Percentiles rank a stretch among this genome's conserved stretches.
phyloP scores from a whole-genome alignment of 2,329 filamentous ascomycete genomes.

The Pyrenochaeta sp. region DNA sequence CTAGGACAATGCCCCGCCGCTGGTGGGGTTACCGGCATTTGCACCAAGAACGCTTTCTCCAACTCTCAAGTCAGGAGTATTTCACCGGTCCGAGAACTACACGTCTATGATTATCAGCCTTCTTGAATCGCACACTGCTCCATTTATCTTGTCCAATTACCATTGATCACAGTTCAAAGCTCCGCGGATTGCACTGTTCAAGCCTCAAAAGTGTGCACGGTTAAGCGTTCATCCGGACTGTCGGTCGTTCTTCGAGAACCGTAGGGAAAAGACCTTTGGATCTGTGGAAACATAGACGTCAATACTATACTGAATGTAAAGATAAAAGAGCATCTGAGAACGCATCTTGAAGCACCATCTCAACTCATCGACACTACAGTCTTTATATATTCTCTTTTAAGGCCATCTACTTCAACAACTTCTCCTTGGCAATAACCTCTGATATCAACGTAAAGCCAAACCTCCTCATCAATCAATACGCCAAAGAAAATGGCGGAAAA shows the following conservation, averaged over 20 bases:
- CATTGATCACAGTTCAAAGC: neutral
- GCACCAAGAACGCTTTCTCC: neutral
- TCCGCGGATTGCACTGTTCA: neutral
- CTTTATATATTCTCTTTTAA: no score
- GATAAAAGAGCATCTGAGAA: constrained; percentile 9
- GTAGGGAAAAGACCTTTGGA: constrained; percentile 10
- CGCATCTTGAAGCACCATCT: neutral
- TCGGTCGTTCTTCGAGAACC: constrained; percentile 14
- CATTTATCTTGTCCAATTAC: constrained; percentile 3
- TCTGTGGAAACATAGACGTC: neutral
- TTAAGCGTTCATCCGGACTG: constrained; percentile 20
- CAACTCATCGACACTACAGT: neutral
- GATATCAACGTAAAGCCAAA: no score
- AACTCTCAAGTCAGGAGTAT: no score
- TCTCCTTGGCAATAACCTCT: no score
- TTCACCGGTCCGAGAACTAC: neutral
- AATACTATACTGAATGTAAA: neutral
- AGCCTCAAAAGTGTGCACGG: neutral
- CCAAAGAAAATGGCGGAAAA: constrained; percentile 34
- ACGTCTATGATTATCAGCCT: neutral
- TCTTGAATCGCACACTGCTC: neutral
- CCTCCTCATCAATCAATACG: no score
- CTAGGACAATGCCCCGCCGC: constrained; percentile 2
- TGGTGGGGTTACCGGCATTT: constrained; percentile 8
- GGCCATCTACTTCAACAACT: no score